These are phyloP conservation scores for Aspergillus indologenus DNA, from an alignment of 495 filamentous ascomycete species.

Conservation along the genomic window DNA sequence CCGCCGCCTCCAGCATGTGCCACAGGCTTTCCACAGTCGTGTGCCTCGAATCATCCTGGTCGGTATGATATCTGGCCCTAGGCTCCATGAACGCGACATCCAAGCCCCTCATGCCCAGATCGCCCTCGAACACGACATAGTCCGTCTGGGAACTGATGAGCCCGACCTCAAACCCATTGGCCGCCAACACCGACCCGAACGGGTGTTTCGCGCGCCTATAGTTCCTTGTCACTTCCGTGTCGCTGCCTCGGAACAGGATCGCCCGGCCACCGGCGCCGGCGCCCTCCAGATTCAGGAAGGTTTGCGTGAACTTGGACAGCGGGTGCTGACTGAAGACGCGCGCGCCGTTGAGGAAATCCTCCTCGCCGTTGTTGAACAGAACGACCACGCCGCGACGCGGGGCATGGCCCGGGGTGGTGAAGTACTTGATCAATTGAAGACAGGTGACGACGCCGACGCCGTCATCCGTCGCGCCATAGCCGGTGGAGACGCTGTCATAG, in stretches of 20 bases:
- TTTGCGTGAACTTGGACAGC: constrained; percentile 69
- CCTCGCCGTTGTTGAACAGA: constrained; percentile 93
- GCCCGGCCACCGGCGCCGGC: constrained; percentile 91
- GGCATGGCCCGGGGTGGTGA: constrained; percentile 70
- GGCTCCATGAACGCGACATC: constrained; percentile 91
- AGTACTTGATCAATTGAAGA: constrained; percentile 85
- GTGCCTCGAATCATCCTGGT: constrained; percentile 80
- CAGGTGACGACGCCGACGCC: constrained; percentile 84
- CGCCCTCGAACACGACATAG: constrained; percentile 79
- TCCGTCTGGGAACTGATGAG: constrained; percentile 83
- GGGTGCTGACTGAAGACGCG: constrained; percentile 82
- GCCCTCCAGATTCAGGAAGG: constrained; percentile 92
- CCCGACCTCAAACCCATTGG: constrained; percentile 77
- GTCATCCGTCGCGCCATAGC: constrained; percentile 89
- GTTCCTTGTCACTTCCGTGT: constrained; percentile 77
- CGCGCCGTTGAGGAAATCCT: constrained; percentile 89
- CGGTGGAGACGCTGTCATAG: constrained; percentile 92
- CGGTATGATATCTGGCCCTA: constrained; percentile 84
- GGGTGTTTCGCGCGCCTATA: constrained; percentile 71
- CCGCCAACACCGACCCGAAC: constrained; percentile 77
- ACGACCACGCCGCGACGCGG: constrained; percentile 78
- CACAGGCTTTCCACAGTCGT: constrained; percentile 73
- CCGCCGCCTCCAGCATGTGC: constrained; percentile 87
- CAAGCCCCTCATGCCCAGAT: constrained; percentile 78
- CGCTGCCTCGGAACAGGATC: constrained; percentile 79